phyloP scores from a whole-genome alignment of 441 rosid genomes.

The Eutrema salsugineum region DNA sequence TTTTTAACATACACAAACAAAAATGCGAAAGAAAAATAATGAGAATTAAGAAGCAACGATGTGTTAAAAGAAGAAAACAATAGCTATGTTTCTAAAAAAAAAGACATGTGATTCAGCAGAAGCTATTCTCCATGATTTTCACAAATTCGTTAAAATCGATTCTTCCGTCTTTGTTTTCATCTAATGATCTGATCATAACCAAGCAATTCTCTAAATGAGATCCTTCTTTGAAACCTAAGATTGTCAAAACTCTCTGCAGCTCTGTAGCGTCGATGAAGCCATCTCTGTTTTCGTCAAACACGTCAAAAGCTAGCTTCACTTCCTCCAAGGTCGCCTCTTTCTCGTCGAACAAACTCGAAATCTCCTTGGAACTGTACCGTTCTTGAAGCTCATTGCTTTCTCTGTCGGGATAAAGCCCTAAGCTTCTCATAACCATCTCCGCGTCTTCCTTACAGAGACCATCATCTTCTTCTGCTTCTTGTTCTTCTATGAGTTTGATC shows the following conservation, averaged over 20 bases:
- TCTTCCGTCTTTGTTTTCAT: conserved; percentile 44
- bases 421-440: conserved; percentile 49
- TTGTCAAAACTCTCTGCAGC: conserved; percentile 38
- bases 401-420: conserved; percentile 42
- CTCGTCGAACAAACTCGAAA: conserved; percentile 39
- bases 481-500: neutral
- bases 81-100: neutral
- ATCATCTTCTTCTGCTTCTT: neutral
- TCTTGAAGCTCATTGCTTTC: conserved; percentile 36
- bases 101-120: conserved; percentile 9
- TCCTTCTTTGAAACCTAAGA: conserved; percentile 34
- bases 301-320: conserved; percentile 49
- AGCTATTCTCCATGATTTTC: conserved; percentile 38
- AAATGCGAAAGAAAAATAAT: neutral
- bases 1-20: neutral
- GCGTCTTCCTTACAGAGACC: conserved; percentile 36
- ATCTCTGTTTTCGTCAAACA: conserved; percentile 60
- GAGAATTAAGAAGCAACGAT: neutral
- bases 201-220: conserved; percentile 35
- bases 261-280: conserved; percentile 58
- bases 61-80: neutral
- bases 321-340: conserved; percentile 52
- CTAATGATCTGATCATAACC: conserved; percentile 51
- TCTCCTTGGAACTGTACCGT: conserved; percentile 11
- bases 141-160: conserved; percentile 51